These are phyloP conservation scores for Stylosanthes scabra DNA, from an alignment of 331 rosid species.

Conservation along the genomic window DNA sequence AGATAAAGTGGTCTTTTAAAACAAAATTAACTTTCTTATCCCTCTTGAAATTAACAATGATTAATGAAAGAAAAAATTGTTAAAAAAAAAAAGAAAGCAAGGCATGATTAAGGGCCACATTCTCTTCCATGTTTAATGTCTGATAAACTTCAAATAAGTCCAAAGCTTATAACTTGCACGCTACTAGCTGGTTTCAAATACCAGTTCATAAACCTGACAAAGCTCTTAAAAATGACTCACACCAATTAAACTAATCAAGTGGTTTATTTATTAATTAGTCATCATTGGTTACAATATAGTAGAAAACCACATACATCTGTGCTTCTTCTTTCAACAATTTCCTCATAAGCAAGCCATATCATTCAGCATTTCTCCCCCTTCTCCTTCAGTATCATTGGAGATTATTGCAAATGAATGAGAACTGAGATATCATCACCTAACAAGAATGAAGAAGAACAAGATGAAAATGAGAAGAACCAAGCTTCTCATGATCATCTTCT, in stretches of 20 bases:
- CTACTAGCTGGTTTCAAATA: conserved; percentile 57
- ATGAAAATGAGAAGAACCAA: conserved; percentile 49
- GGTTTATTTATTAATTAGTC: conserved; percentile 23
- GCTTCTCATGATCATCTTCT: conserved; percentile 49
- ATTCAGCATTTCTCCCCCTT: conserved; percentile 19
- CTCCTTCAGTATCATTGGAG: conserved; percentile 37
- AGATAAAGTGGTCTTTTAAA: background rate
- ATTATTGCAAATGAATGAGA: conserved; percentile 58
- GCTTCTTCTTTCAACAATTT: conserved; percentile 51
- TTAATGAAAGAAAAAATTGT: conserved; percentile 14
- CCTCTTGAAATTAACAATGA: conserved; percentile 48
- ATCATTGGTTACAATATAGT: conserved; percentile 36
- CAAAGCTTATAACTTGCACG: conserved; percentile 63
- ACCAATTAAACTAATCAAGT: conserved; percentile 32
- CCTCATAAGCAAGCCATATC: conserved; percentile 38
- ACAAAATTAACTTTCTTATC: conserved; percentile 21
- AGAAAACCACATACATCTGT: conserved; percentile 35
- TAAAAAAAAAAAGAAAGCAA: conserved; percentile 43
- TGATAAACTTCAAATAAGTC: conserved; percentile 76
- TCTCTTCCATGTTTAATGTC: conserved; percentile 91
- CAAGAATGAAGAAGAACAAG: conserved; percentile 45
- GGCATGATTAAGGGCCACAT: conserved; percentile 50
- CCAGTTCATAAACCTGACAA: conserved; percentile 55
- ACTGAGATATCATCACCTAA: conserved; percentile 42
- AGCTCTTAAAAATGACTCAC: conserved; percentile 41